Evolutionary conservation across 495 filamentous ascomycete genomes (phyloP).

Genomic region (Ramalina intermedia): DNA sequence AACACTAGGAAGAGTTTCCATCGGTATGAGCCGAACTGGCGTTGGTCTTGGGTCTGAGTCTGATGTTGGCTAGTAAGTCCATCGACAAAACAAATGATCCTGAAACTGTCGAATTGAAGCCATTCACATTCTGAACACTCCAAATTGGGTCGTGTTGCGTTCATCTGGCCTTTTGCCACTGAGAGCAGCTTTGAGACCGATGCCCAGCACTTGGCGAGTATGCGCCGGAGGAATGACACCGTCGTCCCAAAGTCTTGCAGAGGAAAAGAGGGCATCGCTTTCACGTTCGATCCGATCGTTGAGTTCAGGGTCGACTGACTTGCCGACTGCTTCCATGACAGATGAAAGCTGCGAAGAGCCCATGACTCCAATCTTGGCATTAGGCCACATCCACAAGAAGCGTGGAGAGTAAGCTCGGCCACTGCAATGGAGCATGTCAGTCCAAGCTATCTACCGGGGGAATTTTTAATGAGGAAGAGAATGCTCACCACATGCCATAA

Average conservation of each 20-base stretch:
- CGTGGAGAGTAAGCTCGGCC: conserved; percentile 87
- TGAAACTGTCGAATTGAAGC: background rate
- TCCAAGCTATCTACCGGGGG: background rate
- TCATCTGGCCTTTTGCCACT: conserved; percentile 47
- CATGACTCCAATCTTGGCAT: conserved; percentile 91
- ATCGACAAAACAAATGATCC: no score
- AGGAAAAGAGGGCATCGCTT: conserved; percentile 76
- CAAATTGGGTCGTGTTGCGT: conserved; percentile 58
- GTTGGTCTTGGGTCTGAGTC: no score
- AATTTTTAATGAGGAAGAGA: background rate
- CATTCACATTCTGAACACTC: conserved; percentile 85
- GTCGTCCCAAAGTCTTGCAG: conserved; percentile 89
- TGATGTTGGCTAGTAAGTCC: no score
- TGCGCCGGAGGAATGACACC: conserved; percentile 84
- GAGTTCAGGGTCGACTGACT: conserved; percentile 64
- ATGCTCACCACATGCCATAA: conserved; percentile 67
- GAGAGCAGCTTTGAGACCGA: conserved; percentile 67
- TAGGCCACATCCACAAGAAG: conserved; percentile 96
- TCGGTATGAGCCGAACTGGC: background rate
- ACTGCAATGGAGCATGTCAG: conserved; percentile 24
- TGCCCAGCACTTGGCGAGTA: conserved; percentile 66
- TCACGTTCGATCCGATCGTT: conserved; percentile 79
- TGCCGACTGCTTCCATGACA: conserved; percentile 92
- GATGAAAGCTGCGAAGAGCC: conserved; percentile 80
- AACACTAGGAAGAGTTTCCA: background rate